phyloP scores from a whole-genome alignment of 148 eudicot genomes.

The Dysphania ambrosioides region DNA sequence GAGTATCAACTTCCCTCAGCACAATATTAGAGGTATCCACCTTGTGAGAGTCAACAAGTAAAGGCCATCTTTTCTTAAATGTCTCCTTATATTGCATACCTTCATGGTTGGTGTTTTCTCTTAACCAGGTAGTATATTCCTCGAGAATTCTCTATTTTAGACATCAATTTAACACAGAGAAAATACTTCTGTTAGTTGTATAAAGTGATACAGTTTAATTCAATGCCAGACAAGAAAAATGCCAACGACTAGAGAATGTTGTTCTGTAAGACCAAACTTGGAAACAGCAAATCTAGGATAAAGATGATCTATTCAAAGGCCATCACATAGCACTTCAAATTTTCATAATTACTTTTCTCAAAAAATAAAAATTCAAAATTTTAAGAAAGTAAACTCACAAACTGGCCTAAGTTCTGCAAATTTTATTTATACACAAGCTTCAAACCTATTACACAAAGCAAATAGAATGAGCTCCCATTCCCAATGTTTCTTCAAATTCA shows the following conservation, averaged over 20 bases:
- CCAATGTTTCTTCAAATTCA: too few species aligned
- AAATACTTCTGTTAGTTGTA: not conserved
- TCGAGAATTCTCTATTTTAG: constrained; percentile 52
- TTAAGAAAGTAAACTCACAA: too few species aligned
- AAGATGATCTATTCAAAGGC: not conserved
- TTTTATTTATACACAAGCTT: too few species aligned
- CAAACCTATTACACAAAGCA: too few species aligned
- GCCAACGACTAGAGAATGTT: not conserved
- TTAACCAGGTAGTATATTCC: constrained; percentile 69
- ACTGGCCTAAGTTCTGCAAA: not conserved
- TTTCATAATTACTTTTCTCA: not conserved
- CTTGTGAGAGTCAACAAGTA: constrained; percentile 34
- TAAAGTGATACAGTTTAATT: not conserved
- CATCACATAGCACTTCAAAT: not conserved
- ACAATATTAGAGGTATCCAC: constrained; percentile 31
- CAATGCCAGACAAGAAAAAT: not conserved
- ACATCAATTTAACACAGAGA: not conserved
- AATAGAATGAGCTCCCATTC: too few species aligned
- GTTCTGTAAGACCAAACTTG: not conserved
- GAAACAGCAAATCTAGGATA: not conserved
- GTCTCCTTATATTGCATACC: constrained; percentile 51
- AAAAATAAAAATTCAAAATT: too few species aligned
- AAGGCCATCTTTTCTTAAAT: constrained; percentile 77
- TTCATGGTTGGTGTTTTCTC: constrained; percentile 54
- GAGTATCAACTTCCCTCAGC: constrained; percentile 43